A percentile compares a stretch with the other conserved stretches of the same genome.
Conservation (phyloP, 257 asterid genomes). For the Nicotiana attenuata region DNA sequence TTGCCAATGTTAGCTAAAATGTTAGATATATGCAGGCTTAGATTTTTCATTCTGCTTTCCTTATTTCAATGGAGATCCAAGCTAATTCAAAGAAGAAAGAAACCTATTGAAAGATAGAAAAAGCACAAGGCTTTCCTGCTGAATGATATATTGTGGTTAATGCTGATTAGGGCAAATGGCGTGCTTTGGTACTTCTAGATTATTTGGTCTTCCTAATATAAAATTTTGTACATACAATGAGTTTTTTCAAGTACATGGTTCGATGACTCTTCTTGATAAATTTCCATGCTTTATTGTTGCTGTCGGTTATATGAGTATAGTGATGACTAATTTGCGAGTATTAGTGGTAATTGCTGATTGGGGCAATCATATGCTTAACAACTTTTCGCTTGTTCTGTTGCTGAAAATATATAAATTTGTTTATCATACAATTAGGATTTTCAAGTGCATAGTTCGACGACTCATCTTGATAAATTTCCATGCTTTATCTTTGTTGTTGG, state of each 20-base stretch:
- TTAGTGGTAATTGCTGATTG: background rate
- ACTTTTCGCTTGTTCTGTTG: too few relatives aligned
- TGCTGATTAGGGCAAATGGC: background rate
- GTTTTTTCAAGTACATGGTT: background rate
- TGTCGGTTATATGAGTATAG: background rate
- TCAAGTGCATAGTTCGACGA: background rate
- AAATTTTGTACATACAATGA: background rate
- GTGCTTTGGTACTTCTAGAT: background rate
- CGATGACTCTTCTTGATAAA: background rate
- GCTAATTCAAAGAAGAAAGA: background rate
- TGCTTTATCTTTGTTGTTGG: background rate
- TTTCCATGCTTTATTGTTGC: background rate
- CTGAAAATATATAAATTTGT: background rate
- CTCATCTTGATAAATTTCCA: background rate
- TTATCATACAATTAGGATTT: background rate
- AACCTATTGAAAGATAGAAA: background rate
- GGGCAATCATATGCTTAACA: background rate
- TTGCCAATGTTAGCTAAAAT: background rate
- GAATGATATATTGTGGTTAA: background rate
- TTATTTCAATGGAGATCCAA: background rate
- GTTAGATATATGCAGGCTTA: background rate
- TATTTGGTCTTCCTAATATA: background rate
- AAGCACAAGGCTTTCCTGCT: background rate
- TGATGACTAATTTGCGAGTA: background rate
- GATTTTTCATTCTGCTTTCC: background rate